Conservation (phyloP, 78 protist species). For the Dictyostelium purpureum region DNA sequence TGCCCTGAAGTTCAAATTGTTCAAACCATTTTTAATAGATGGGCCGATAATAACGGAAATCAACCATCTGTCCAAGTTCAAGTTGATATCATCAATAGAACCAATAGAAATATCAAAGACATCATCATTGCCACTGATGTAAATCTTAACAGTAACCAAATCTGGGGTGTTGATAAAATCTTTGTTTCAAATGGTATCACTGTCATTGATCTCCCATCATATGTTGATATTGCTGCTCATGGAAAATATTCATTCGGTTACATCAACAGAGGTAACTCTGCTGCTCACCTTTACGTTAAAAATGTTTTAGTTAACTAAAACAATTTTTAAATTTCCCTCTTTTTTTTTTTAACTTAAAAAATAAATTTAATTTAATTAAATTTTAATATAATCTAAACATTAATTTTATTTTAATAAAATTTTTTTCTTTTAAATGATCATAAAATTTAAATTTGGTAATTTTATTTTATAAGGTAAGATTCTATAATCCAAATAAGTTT, state of each 20-base stretch:
- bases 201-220: not conserved
- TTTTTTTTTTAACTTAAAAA: too few species aligned
- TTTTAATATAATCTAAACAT: too few species aligned
- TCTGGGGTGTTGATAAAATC: not conserved
- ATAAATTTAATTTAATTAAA: too few species aligned
- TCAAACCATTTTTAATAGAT: not conserved
- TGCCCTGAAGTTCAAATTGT: not conserved
- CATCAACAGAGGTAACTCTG: not conserved
- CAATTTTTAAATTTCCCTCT: too few species aligned
- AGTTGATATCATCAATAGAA: not conserved
- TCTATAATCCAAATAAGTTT: too few species aligned
- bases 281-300: not conserved
- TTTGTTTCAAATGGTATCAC: too few species aligned
- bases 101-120: not conserved
- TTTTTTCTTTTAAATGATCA: too few species aligned
- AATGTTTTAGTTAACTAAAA: too few species aligned
- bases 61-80: not conserved
- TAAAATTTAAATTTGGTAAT: too few species aligned
- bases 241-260: not conserved
- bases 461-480: too few species aligned
- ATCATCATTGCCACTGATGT: not conserved
- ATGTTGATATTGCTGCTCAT: not conserved
- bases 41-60: slow-evolving; percentile 44
- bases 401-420: too few species aligned
- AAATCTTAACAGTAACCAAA: too few species aligned